Percentiles rank a stretch among this genome's conserved stretches.
Conservation (phyloP, 2,329 filamentous ascomycete genomes). For the Neofusicoccum ribis region DNA sequence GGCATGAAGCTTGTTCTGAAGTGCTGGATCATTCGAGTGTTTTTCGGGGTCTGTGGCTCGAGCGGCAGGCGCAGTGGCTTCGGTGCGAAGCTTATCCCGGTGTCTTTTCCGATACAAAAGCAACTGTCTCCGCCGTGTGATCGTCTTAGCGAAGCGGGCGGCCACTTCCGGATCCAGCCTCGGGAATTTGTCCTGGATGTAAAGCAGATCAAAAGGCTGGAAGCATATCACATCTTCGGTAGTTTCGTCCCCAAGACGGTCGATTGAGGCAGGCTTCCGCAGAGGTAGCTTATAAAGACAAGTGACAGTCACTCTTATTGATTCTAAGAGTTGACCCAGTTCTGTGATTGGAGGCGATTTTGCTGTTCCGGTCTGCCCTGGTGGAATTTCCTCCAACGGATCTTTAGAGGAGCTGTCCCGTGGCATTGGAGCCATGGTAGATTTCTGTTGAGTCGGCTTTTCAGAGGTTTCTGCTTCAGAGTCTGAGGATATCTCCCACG, state of each 20-base stretch:
- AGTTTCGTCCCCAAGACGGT: slow-evolving; percentile 15
- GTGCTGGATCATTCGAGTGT: background rate
- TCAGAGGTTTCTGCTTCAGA: background rate
- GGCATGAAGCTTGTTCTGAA: background rate
- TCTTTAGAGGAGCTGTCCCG: background rate
- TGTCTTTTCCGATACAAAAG: slow-evolving; percentile 20
- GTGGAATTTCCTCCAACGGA: too few relatives aligned
- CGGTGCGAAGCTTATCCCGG: slow-evolving; percentile 13
- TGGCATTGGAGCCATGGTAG: background rate
- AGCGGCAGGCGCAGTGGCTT: too few relatives aligned
- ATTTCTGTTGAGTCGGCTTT: background rate
- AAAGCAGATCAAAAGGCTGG: slow-evolving; percentile 20
- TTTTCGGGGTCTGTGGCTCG: too few relatives aligned
- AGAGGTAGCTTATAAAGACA: background rate
- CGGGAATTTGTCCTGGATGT: slow-evolving; percentile 22
- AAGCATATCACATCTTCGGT: slow-evolving; percentile 1
- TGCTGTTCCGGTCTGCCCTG: too few relatives aligned
- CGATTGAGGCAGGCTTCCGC: background rate
- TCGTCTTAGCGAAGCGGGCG: slow-evolving; percentile 21
- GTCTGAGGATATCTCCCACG: background rate
- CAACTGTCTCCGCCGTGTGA: slow-evolving; percentile 22
- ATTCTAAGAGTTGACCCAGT: background rate
- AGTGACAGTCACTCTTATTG: background rate
- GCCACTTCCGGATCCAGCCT: background rate
- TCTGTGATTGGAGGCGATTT: background rate